These are phyloP conservation scores for Eimeria tenella DNA, from an alignment of 169 alveolate species.

Conservation along the genomic window DNA sequence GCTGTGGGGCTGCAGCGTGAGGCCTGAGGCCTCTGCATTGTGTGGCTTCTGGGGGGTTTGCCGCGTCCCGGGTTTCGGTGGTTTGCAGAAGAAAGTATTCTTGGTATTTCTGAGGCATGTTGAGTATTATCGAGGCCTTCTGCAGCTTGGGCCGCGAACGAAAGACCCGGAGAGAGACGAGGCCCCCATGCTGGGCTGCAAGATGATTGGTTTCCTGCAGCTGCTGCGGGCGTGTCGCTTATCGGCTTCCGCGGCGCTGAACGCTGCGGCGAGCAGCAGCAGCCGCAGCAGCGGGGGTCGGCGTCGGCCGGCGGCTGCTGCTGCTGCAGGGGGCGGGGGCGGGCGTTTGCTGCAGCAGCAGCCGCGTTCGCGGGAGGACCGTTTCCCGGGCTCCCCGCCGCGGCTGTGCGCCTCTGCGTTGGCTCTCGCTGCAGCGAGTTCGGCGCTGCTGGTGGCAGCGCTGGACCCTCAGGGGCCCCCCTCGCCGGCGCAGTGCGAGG, in stretches of 20 bases:
- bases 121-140: no score
- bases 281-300: not conserved
- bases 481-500: not conserved
- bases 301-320: not conserved
- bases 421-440: constrained; percentile 12
- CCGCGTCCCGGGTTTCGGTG: no score
- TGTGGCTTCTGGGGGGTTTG: no score
- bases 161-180: not conserved
- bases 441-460: not conserved
- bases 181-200: not conserved
- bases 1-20: no score
- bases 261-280: not conserved
- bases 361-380: not conserved
- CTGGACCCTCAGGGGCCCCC: not conserved
- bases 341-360: not conserved
- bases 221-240: constrained; percentile 43
- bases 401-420: not conserved
- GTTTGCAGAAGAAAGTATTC: no score
- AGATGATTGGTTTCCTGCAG: constrained; percentile 47
- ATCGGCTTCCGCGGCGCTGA: not conserved
- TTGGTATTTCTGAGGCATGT: no score
- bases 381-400: not conserved
- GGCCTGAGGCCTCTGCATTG: no score
- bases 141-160: no score
- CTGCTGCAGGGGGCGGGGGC: not conserved